phyloP scores from a whole-genome alignment of 129 eudicot species.

The Ambrosia trifida region DNA sequence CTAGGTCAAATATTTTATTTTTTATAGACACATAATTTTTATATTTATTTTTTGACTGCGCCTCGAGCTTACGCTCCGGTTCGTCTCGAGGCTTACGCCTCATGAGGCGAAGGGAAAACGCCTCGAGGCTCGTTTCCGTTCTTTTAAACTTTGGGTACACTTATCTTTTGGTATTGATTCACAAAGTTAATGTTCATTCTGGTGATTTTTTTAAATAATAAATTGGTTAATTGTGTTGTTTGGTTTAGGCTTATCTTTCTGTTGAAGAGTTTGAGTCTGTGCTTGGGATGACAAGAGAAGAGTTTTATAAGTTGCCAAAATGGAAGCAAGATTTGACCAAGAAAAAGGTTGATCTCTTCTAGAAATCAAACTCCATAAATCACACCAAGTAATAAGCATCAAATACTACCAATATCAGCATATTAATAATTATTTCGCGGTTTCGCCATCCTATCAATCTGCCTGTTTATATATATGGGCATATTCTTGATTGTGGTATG shows the following conservation, averaged over 20 bases:
- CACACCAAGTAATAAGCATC: constrained; percentile 30
- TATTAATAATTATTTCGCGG: constrained; percentile 15
- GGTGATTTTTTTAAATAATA: neutral
- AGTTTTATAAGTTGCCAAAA: constrained; percentile 72
- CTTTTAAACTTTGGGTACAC: no score
- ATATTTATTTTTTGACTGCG: no score
- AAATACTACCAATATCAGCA: constrained; percentile 23
- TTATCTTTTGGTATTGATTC: no score
- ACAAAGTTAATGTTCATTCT: no score
- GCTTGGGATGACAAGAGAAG: constrained; percentile 62
- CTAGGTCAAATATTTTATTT: no score
- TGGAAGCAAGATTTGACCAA: constrained; percentile 90
- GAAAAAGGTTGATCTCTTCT: constrained; percentile 84
- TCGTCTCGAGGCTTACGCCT: no score
- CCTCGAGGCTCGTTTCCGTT: no score
- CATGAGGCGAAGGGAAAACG: no score
- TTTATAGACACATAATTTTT: no score
- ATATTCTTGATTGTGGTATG: constrained; percentile 23
- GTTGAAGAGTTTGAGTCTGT: constrained; percentile 72
- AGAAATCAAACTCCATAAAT: constrained; percentile 4
- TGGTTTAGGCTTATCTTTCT: constrained; percentile 74
- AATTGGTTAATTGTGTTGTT: constrained; percentile 14
- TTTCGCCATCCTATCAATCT: constrained; percentile 16
- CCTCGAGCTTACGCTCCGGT: no score
- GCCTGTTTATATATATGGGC: constrained; percentile 19